These are phyloP conservation scores for Mycothermus thermophilus DNA, from an alignment of 495 filamentous ascomycete genomes.

Conservation along the genomic window DNA sequence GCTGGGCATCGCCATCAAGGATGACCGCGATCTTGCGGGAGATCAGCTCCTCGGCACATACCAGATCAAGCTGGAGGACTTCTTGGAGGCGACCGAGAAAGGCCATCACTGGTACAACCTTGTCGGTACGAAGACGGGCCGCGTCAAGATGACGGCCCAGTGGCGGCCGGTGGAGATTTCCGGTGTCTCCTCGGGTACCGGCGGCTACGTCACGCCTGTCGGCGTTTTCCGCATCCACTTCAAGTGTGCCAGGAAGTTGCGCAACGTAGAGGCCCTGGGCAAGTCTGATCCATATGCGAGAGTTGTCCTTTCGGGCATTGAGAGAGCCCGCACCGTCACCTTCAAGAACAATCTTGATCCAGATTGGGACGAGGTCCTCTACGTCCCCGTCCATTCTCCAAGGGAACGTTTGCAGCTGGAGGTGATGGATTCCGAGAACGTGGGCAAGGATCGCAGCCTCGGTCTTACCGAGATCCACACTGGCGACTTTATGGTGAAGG, in stretches of 20 bases:
- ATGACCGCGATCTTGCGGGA: slow-evolving; percentile 71
- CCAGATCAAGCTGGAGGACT: slow-evolving; percentile 86
- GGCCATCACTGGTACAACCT: slow-evolving; percentile 95
- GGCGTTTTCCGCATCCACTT: slow-evolving; percentile 93
- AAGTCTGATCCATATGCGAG: slow-evolving; percentile 93
- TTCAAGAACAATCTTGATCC: slow-evolving; percentile 93
- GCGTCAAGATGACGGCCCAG: slow-evolving; percentile 73
- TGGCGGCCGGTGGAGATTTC: slow-evolving; percentile 91
- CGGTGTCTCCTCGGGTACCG: slow-evolving; percentile 55
- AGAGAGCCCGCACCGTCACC: slow-evolving; percentile 83
- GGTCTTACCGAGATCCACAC: slow-evolving; percentile 63
- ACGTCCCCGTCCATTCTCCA: slow-evolving; percentile 78
- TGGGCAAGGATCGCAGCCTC: slow-evolving; percentile 75
- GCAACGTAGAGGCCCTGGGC: slow-evolving; percentile 88
- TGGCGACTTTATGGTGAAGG: slow-evolving; percentile 64
- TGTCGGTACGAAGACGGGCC: slow-evolving; percentile 63
- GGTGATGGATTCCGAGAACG: slow-evolving; percentile 90
- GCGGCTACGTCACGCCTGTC: slow-evolving; percentile 84
- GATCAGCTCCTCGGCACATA: slow-evolving; percentile 82
- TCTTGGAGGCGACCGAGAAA: slow-evolving; percentile 81
- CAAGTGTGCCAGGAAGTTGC: slow-evolving; percentile 62
- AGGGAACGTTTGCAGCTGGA: slow-evolving; percentile 77
- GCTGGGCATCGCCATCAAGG: slow-evolving; percentile 84
- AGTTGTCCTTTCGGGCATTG: slow-evolving; percentile 75
- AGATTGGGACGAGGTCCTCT: slow-evolving; percentile 90